phyloP scores from a whole-genome alignment of 2,329 filamentous ascomycete species.

The Ophiocordyceps camponoti-rufipedis region DNA sequence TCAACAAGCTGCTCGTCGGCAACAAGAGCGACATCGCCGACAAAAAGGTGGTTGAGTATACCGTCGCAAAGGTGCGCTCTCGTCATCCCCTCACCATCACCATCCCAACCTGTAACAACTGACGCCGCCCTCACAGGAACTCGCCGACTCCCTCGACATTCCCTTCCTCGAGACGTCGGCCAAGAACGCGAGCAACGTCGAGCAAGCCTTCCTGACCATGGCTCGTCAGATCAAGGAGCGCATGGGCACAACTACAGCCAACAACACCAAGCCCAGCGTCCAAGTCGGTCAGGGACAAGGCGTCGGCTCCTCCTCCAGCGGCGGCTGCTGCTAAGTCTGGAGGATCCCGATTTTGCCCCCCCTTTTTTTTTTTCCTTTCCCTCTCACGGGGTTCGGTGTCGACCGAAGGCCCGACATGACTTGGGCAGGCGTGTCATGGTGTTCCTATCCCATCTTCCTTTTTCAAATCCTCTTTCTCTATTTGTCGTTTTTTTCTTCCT shows the following conservation, averaged over 20 bases:
- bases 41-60: conserved; percentile 99
- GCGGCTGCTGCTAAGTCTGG: conserved; percentile 65
- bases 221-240: conserved; percentile 99
- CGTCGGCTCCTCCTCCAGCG: conserved; percentile 70
- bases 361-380: background rate
- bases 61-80: conserved; percentile 77
- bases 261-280: conserved; percentile 97
- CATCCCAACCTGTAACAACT: conserved; percentile 3
- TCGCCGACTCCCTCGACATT: conserved; percentile 95
- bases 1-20: conserved; percentile 97
- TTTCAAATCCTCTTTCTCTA: background rate
- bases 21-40: conserved; percentile 99
- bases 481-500: conserved; percentile 6
- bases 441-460: background rate
- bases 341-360: background rate
- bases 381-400: background rate
- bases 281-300: conserved; percentile 91
- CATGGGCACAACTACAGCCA: conserved; percentile 88
- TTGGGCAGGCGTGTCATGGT: conserved; percentile 8
- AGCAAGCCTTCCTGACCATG: conserved; percentile 99
- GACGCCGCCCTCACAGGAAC: conserved; percentile 46
- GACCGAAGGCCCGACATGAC: conserved; percentile 10
- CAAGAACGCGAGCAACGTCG: conserved; percentile 98
- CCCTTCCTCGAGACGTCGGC: conserved; percentile 99
- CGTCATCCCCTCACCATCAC: background rate